Evolutionary conservation across 1,139 yeast genomes (phyloP).

Genomic region (Diutina neorugosa): DNA sequence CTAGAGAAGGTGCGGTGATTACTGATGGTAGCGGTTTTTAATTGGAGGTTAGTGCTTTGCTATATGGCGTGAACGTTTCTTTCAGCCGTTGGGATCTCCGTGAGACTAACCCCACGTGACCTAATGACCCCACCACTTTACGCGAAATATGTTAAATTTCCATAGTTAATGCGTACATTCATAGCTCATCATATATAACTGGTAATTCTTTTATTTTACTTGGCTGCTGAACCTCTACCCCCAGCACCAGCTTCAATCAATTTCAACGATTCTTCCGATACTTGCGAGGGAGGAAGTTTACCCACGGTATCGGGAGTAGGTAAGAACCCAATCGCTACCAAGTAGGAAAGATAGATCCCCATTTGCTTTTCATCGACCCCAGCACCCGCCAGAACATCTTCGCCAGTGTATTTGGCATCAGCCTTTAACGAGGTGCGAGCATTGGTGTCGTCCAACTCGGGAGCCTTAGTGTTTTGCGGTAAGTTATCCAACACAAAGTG

Average conservation of each 20-base stretch:
- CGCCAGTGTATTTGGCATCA: conserved; percentile 55
- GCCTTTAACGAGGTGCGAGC: conserved; percentile 50
- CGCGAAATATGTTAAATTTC: too few species aligned
- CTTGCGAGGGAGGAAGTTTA: conserved; percentile 44
- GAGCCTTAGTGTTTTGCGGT: conserved; percentile 87
- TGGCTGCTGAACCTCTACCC: conserved; percentile 60
- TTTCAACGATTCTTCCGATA: conserved; percentile 48
- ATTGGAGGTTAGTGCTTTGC: too few species aligned
- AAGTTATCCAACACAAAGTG: conserved; percentile 90
- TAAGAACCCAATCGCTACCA: conserved; percentile 69
- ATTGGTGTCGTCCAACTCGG: conserved; percentile 82
- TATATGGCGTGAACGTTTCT: too few species aligned
- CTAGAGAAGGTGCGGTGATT: too few species aligned
- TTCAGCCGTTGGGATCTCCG: neutral
- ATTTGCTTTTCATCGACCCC: conserved; percentile 60
- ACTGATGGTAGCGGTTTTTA: too few species aligned
- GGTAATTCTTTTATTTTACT: neutral
- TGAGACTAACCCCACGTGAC: neutral
- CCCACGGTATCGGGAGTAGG: conserved; percentile 42
- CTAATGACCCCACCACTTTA: too few species aligned
- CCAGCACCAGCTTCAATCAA: conserved; percentile 77
- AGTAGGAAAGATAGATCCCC: conserved; percentile 70
- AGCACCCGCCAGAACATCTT: conserved; percentile 52
- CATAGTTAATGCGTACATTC: neutral
- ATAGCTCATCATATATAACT: neutral